Conservation (phyloP, 139 green algal genomes). For the Chlamydomonas applanata region DNA sequence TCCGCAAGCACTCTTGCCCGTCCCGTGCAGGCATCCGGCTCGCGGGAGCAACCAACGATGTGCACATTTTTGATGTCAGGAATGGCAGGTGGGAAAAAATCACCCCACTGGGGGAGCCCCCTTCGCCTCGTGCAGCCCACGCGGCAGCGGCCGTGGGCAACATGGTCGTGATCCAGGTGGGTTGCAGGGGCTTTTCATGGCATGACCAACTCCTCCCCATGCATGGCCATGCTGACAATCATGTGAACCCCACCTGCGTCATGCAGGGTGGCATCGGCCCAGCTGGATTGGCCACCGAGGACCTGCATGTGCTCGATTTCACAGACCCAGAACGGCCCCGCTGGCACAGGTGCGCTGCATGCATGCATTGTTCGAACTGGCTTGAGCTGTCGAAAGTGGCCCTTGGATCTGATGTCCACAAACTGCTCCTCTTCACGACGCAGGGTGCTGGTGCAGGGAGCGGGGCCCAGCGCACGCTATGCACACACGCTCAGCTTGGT, state of each 20-base stretch:
- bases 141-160: constrained; percentile 95
- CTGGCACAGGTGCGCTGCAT: constrained; percentile 82
- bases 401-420: not conserved
- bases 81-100: constrained; percentile 85
- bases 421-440: not conserved
- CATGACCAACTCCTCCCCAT: no score
- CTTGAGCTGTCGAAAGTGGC: not conserved
- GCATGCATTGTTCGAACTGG: not conserved
- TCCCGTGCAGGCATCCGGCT: constrained; percentile 75
- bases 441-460: constrained; percentile 93
- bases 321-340: constrained; percentile 83
- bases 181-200: no score
- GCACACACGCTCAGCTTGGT: constrained; percentile 95
- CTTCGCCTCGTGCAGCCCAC: constrained; percentile 91
- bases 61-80: constrained; percentile 91
- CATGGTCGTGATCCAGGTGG: constrained; percentile 95
- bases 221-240: not conserved
- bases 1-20: not conserved
- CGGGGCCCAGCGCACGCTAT: constrained; percentile 91
- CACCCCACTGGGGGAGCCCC: constrained; percentile 78
- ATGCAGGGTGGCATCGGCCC: constrained; percentile 93
- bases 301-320: constrained; percentile 98
- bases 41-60: constrained; percentile 89
- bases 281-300: constrained; percentile 88
- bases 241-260: not conserved